These are phyloP conservation scores for Lasiosphaeria miniovina DNA, from an alignment of 495 filamentous ascomycete species.

Conservation along the genomic window DNA sequence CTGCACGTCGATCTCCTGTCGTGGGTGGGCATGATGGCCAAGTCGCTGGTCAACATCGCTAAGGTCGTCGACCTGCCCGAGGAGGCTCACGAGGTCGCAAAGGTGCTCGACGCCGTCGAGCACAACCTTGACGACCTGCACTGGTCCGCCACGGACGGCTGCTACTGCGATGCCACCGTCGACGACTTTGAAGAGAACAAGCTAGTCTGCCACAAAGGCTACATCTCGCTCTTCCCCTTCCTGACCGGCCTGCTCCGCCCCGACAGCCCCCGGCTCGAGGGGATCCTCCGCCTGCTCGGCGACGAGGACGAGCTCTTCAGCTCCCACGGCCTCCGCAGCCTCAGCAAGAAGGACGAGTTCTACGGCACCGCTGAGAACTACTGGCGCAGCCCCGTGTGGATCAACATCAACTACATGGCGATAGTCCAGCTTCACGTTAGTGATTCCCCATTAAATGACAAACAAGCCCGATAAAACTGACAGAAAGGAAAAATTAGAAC, in stretches of 20 bases:
- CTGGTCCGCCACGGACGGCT: slow-evolving; percentile 75
- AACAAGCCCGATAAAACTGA: too few relatives aligned
- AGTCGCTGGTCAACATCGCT: slow-evolving; percentile 74
- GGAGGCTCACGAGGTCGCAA: slow-evolving; percentile 68
- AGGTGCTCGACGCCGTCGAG: slow-evolving; percentile 72
- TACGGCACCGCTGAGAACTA: slow-evolving; percentile 95
- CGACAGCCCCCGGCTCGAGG: slow-evolving; percentile 68
- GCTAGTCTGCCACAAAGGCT: slow-evolving; percentile 94
- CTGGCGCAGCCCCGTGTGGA: slow-evolving; percentile 94
- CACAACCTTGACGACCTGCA: slow-evolving; percentile 92
- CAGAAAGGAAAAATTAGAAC: too few relatives aligned
- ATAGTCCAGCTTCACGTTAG: slow-evolving; percentile 79
- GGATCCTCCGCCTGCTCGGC: slow-evolving; percentile 70
- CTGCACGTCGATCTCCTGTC: slow-evolving; percentile 91
- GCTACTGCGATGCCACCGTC: slow-evolving; percentile 92
- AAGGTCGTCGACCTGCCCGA: slow-evolving; percentile 65
- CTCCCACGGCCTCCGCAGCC: slow-evolving; percentile 76
- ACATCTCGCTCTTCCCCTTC: slow-evolving; percentile 93
- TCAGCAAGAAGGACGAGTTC: slow-evolving; percentile 78
- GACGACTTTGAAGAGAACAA: slow-evolving; percentile 90
- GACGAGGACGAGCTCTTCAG: slow-evolving; percentile 87
- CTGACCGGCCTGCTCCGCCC: slow-evolving; percentile 70
- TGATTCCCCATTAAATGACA: slow-evolving; percentile 19
- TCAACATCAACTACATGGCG: slow-evolving; percentile 94
- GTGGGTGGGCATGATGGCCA: slow-evolving; percentile 95